Evolutionary conservation across 495 filamentous ascomycete species (phyloP).

Genomic region (Articulospora tetracladia): DNA sequence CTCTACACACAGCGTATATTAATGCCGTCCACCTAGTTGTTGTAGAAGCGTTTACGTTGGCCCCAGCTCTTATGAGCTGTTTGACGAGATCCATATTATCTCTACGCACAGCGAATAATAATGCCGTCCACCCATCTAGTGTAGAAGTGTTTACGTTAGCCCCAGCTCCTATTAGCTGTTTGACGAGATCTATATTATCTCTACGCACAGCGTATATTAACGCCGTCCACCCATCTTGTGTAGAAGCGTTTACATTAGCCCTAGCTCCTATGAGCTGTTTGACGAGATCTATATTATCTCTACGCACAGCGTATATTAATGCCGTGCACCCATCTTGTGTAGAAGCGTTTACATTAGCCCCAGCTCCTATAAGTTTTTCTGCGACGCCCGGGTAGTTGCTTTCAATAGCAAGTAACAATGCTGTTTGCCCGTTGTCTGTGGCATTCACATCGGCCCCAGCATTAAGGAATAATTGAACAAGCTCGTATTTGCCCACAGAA

Average conservation of each 20-base stretch:
- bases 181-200: not conserved
- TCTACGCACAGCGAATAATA: constrained; percentile 9
- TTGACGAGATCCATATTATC: constrained; percentile 5
- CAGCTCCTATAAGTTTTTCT: constrained; percentile 7
- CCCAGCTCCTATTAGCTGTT: not conserved
- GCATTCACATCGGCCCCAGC: constrained; percentile 27
- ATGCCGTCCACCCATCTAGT: not conserved
- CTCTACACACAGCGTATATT: not conserved
- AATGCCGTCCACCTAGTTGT: constrained; percentile 6
- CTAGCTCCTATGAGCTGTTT: not conserved
- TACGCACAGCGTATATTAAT: not conserved
- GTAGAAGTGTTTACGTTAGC: constrained; percentile 9
- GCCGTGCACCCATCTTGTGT: constrained; percentile 3
- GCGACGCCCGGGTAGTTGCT: constrained; percentile 17
- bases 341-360: constrained; percentile 26
- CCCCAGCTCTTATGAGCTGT: not conserved
- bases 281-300: not conserved
- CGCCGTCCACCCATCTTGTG: not conserved
- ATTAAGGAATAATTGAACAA: constrained; percentile 26
- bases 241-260: constrained; percentile 10
- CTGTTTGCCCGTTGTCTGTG: not conserved
- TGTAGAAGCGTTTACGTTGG: constrained; percentile 16
- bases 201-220: not conserved
- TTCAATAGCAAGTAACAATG: too few relatives aligned
- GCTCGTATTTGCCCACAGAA: constrained; percentile 11